Base-by-base conservation (phyloP, 352 stramenopile genomes). In the Vaucheria bursata region DNA sequence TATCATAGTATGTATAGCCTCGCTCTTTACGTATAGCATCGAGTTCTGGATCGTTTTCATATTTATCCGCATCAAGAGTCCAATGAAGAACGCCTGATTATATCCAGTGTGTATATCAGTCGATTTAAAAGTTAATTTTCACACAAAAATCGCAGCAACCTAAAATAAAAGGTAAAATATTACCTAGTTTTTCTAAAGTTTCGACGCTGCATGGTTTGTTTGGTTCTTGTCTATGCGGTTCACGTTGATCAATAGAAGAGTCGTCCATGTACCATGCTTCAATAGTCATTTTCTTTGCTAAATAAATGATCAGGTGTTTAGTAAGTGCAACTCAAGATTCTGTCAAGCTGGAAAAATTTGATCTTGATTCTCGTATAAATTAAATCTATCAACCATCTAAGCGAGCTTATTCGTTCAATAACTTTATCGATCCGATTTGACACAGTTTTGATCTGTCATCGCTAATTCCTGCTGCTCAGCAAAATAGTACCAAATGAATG, bases 221-320 rank as follows among this genome's bases (percentile, higher is more conserved):
- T 33, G 78, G 81, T 29, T 18, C 72, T 32, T 79, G 37, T 12
- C 72, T 67, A 73, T 88, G 84, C 39, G 75, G 75, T 31, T 69
- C 36, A 35, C 84, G 71, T 66, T 88, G 85, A 70, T 88, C 85
- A n/a, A 34, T 71, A 5, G 32, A 38, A n/a, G 66, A 66, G 59
- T 84, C 69, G 32, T 81, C 75, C 84, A 88, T 88, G 71, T 86
- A 87, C 85, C 85, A 88, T n/a, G 85, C 85, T 37, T 85, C 76
- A 32, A 85, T 64, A 33, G 68, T 32, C 73, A 79, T 84, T 34
- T 36, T 79, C 32, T 49, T 33, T 38, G 36, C 69, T 36, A 45
- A 74, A n/a, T n/a, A n/a, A n/a, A n/a, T n/a, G n/a, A n/a, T n/a
- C n/a, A n/a, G n/a, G n/a, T n/a, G n/a, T n/a, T 33, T 40, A 5